These are phyloP conservation scores for Auxenochlorella pyrenoidosa DNA, from an alignment of 139 green algal species.

Conservation along the genomic window DNA sequence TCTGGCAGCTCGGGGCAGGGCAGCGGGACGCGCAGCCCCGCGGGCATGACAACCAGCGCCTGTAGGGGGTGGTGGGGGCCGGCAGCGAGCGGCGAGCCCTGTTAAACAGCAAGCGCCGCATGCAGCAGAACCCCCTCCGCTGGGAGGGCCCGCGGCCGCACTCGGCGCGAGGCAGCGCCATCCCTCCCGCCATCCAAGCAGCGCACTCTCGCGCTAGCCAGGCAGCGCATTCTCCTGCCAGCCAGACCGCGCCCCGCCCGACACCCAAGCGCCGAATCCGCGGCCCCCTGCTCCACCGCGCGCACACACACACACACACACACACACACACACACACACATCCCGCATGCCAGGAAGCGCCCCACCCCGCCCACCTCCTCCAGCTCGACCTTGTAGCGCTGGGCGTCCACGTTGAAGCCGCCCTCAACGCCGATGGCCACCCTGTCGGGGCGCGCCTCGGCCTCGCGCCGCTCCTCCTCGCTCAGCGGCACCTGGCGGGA, in stretches of 20 bases:
- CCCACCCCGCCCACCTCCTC: constrained; percentile 42
- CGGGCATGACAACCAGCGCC: constrained; percentile 57
- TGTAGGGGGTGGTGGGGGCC: background rate
- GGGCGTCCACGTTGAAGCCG: constrained; percentile 60
- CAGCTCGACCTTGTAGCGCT: constrained; percentile 36
- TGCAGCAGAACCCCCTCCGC: background rate
- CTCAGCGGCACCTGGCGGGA: constrained; percentile 64
- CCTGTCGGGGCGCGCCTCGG: constrained; percentile 52
- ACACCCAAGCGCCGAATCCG: no score
- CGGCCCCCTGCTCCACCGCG: no score
- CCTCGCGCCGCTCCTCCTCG: constrained; percentile 53
- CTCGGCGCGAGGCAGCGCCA: no score
- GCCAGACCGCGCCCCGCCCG: no score
- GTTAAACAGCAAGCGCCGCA: no score
- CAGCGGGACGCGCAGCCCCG: constrained; percentile 60
- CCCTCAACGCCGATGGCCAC: constrained; percentile 72
- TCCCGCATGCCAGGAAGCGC: background rate
- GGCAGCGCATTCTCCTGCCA: no score
- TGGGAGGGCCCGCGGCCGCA: no score
- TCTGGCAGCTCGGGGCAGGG: constrained; percentile 85
- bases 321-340: no score
- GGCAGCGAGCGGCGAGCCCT: no score
- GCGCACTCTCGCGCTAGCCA: no score
- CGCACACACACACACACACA: no score
- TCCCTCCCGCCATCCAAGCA: no score